Evolutionary conservation across 257 asterid genomes (phyloP).

Genomic region (Solanum paucissectum): DNA sequence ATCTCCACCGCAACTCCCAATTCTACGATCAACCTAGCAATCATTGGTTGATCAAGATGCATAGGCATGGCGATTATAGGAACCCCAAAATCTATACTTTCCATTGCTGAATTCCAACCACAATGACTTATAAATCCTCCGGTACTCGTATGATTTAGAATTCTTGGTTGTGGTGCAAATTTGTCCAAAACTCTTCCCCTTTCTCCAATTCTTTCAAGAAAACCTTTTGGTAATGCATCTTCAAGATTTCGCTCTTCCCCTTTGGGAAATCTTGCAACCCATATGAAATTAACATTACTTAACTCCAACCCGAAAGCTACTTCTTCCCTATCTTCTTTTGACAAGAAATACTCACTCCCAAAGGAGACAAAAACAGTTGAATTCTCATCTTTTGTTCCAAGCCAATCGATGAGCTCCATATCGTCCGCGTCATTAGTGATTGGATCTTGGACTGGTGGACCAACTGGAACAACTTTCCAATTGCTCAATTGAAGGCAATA

Average conservation of each 20-base stretch:
- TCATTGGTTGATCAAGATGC: constrained; percentile 31
- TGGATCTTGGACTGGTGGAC: constrained; percentile 10
- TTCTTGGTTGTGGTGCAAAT: constrained; percentile 29
- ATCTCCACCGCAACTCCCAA: constrained; percentile 28
- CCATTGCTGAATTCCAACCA: constrained; percentile 26
- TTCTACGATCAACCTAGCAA: constrained; percentile 23
- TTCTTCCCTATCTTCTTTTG: not conserved
- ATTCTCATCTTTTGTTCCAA: constrained; percentile 8
- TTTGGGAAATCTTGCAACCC: constrained; percentile 36
- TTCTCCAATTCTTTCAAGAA: constrained; percentile 19
- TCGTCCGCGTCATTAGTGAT: not conserved
- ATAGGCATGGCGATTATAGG: constrained; percentile 34
- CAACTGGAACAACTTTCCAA: constrained; percentile 19
- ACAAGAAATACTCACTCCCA: constrained; percentile 44
- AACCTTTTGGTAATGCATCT: constrained; percentile 27
- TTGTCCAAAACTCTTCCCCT: constrained; percentile 18
- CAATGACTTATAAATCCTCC: constrained; percentile 35
- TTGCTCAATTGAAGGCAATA: constrained; percentile 1
- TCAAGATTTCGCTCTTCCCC: constrained; percentile 10
- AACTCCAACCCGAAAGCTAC: constrained; percentile 26
- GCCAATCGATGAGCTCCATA: constrained; percentile 31
- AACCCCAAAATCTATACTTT: constrained; percentile 16
- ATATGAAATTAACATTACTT: constrained; percentile 36
- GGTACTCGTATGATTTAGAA: constrained; percentile 9
- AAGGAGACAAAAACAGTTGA: constrained; percentile 45